Base-by-base conservation (phyloP, 1,139 yeast genomes). In the Geotrichum cucujoidarum region DNA sequence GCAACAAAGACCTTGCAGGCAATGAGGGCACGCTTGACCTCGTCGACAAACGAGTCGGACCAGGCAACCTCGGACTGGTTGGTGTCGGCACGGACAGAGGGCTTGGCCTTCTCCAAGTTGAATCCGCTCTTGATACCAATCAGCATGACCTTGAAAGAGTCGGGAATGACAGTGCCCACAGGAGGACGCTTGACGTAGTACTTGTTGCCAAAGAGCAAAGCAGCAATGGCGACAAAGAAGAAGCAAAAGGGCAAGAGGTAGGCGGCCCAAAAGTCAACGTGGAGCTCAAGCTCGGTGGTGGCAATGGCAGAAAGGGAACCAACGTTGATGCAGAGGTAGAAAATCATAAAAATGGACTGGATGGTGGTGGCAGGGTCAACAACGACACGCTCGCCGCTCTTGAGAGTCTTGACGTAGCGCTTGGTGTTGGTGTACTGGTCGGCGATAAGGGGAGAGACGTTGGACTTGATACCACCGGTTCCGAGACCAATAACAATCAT, bases 401-500 rank as follows among this genome's bases (percentile, higher is more conserved):
- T 78, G 47, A 76, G 69, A 2, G 75, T 77, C 61, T 74, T 76
- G 47, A 86, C 80, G 50, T 75, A 78, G 50, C 80, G 83, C 55
- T 74, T 72, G 38, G 77, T 70, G 59, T 76, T 74, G 41, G 75
- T 72, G 60, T 75, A 74, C 70, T 86, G 95, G 62, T 85, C 94
- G 48, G 89, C 89, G 64, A 86, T 77, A 62, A 84, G 73, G 30
- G 94, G 94, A 24, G 87, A 74, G 42, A 85, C 81, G 59, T 85
- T 84, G 36, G 92, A 74, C 66, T 86, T 86, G 64, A 86, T 85
- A 63, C 89, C 82, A 61, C 95, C 94, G 32, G 94, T 81, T 50
- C 88, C 94, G 40, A 83, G 57, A 60, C 94, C 92, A 61, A 85
- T 78, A 48, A 81, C 65, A 52, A 85, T 70, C 66, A 86, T 80